Evolutionary conservation across 495 filamentous ascomycete species (phyloP), one percentile per base, ranked within the genome.

Genomic region (Hypomontagnella monticulosa): DNA sequence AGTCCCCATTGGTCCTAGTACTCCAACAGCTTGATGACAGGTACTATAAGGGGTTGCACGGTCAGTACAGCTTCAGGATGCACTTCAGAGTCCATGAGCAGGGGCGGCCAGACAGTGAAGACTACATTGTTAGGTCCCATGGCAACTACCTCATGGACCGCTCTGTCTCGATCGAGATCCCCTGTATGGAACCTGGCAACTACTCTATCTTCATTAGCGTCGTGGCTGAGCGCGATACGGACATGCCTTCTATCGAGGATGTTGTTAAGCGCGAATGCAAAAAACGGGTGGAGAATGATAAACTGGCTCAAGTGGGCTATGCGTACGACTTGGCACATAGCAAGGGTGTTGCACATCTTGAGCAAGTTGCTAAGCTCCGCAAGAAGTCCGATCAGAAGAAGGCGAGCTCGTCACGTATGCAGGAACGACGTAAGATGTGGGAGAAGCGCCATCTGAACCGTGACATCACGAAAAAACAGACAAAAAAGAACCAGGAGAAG

Each of bases 271-370:
- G 84, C 16, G 85, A 88, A 60, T 91, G 90, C 57, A 80, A 83
- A 40, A 79, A 76, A 6, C 83, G 87, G 27, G 85, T 89, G 46
- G 79, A 83, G 71, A 83, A 83, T 56, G 92, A 93, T 63, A 98
- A 98, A 76, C 82, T 98, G 2, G 86, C 93, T 5, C 89, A 92
- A 66, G 88, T 95, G 1, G 93, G 93, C 10, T 85, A 89, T 32
- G 89, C 89, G 2, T 96, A 96, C 61, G 93, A 97, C 72, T 78
- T 96, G n/a, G 92, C 93, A 0, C 91, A 96, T 72, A 91, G 89
- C 53, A 94, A 93, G 74, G 92, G 88, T 12, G 76, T 80, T 3
- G 76, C 78, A 3, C 84, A 91, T 20, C 80, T 92, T 14, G 87
- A 68, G 80, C 89, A 68, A 58, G 81, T 76, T 79, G 90, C 75